phyloP scores from a whole-genome alignment of 495 filamentous ascomycete genomes.

The Tuber borchii region DNA sequence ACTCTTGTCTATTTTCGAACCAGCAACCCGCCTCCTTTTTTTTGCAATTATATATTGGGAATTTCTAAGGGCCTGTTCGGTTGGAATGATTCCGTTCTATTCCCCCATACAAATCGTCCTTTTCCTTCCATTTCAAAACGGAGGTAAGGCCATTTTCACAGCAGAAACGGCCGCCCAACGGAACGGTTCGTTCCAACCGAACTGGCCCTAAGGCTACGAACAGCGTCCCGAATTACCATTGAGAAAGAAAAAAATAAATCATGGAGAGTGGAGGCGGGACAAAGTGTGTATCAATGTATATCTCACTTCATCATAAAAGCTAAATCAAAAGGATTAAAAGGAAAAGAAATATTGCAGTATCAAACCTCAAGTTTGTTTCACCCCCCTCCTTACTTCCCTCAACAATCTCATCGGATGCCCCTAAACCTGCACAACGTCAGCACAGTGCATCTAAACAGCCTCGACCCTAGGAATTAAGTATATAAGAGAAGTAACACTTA shows the following conservation, averaged over 20 bases:
- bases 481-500: neutral
- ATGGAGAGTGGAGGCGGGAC: neutral
- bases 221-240: neutral
- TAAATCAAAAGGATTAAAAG: neutral
- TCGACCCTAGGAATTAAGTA: neutral
- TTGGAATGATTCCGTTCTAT: too few relatives aligned
- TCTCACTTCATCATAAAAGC: neutral
- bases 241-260: neutral
- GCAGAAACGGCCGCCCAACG: too few relatives aligned
- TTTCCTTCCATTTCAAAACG: too few relatives aligned
- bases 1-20: neutral
- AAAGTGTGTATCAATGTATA: neutral
- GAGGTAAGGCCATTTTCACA: too few relatives aligned
- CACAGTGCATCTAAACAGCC: neutral
- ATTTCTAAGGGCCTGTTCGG: too few relatives aligned
- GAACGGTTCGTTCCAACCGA: too few relatives aligned
- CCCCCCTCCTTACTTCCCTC: neutral
- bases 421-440: neutral
- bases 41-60: neutral
- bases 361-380: neutral
- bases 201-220: neutral
- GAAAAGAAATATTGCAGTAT: neutral
- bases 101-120: too few relatives aligned
- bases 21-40: neutral
- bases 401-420: neutral